Percentiles rank a stretch among this genome's conserved stretches.
phyloP scores from a whole-genome alignment of 202 grass and related monocot species.

The Carex arenaria region DNA sequence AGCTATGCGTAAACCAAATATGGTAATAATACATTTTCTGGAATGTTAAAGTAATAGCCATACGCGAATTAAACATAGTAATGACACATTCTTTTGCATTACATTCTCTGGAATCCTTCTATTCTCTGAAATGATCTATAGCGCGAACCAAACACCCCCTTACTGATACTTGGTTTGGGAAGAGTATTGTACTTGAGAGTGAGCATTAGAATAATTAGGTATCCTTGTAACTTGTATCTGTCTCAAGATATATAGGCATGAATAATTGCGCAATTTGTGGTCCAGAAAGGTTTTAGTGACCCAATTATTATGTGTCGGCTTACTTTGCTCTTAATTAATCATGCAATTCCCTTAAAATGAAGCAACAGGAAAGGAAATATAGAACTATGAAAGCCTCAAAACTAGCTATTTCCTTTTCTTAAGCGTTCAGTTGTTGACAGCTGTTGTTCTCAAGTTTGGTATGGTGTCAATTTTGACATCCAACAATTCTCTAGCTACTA shows the following conservation, averaged over 20 bases:
- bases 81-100: too few species aligned
- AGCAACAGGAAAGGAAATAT: neutral
- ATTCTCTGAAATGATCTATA: too few species aligned
- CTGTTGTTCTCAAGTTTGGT: conserved; percentile 18
- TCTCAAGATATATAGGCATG: neutral
- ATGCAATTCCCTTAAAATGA: neutral
- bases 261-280: neutral
- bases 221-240: neutral
- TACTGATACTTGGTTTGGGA: neutral
- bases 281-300: neutral
- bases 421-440: neutral
- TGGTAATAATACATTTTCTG: too few species aligned
- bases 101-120: too few species aligned
- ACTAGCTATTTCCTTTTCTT: neutral
- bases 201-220: neutral
- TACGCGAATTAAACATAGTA: too few species aligned
- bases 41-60: too few species aligned
- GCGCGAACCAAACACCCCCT: too few species aligned
- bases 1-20: too few species aligned
- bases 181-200: neutral
- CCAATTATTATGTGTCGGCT: neutral
- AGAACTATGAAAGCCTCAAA: neutral
- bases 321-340: neutral
- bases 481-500: neutral
- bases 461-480: conserved; percentile 17